Evolutionary conservation across 306 rosid species (phyloP).

Genomic region (Heteromeles arbutifolia): DNA sequence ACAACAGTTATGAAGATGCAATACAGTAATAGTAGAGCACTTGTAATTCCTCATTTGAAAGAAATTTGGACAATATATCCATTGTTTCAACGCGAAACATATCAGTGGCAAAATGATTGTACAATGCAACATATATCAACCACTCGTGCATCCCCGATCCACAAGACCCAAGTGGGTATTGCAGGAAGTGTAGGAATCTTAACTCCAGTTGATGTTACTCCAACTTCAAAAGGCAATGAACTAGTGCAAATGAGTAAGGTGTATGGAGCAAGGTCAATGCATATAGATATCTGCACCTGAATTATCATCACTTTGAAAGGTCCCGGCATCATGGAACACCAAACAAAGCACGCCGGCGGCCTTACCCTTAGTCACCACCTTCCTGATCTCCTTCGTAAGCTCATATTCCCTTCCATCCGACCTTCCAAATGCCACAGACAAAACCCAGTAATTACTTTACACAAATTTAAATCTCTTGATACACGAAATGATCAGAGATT

Average conservation of each 20-base stretch:
- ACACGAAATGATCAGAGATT: background rate
- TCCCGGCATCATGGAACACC: slow-evolving; percentile 94
- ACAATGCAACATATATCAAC: background rate
- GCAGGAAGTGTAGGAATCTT: background rate
- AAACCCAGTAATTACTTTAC: background rate
- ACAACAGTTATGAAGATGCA: slow-evolving; percentile 22
- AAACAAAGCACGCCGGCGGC: slow-evolving; percentile 87
- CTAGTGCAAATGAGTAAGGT: background rate
- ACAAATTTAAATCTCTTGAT: background rate
- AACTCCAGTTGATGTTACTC: background rate
- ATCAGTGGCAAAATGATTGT: background rate
- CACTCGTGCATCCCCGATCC: background rate
- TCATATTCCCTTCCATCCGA: slow-evolving; percentile 35
- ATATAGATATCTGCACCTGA: slow-evolving; percentile 33
- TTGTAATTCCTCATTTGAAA: background rate
- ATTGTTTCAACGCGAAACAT: background rate
- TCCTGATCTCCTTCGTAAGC: slow-evolving; percentile 59
- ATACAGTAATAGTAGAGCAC: background rate
- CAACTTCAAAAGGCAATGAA: background rate
- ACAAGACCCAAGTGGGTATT: background rate
- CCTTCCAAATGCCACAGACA: slow-evolving; percentile 29
- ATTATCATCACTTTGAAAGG: slow-evolving; percentile 56
- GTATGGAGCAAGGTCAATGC: background rate
- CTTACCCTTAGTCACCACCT: slow-evolving; percentile 60
- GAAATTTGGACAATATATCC: background rate